Evolutionary conservation across 768 basidiomycete species (phyloP).

Genomic region (Ramaria sp.): DNA sequence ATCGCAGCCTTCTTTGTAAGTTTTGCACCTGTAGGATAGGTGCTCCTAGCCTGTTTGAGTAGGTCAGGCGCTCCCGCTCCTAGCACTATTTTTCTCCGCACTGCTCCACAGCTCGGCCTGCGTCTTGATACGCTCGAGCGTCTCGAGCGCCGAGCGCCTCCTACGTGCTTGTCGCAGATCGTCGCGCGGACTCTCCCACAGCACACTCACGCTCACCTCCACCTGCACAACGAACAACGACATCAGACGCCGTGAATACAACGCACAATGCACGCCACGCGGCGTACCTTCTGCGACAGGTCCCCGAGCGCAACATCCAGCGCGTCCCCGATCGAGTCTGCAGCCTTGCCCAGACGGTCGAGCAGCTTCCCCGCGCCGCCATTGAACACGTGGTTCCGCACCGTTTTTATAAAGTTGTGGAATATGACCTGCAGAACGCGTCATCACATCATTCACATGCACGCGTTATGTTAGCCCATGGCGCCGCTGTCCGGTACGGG

Average conservation of each 20-base stretch:
- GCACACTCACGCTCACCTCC: slow-evolving; percentile 45
- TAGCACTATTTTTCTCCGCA: slow-evolving; percentile 19
- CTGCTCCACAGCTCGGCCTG: slow-evolving; percentile 36
- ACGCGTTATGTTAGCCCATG: neutral
- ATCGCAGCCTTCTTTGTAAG: no score
- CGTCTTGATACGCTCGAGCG: slow-evolving; percentile 27
- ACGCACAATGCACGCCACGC: slow-evolving; percentile 1
- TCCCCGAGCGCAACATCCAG: slow-evolving; percentile 35
- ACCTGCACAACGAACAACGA: slow-evolving; percentile 19
- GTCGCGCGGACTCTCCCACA: slow-evolving; percentile 47
- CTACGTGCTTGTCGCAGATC: slow-evolving; percentile 34
- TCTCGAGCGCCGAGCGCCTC: slow-evolving; percentile 29
- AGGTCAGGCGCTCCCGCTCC: no score
- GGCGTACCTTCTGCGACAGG: slow-evolving; percentile 45
- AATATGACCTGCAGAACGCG: slow-evolving; percentile 31
- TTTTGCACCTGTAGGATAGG: no score
- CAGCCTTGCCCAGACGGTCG: slow-evolving; percentile 33
- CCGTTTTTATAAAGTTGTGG: slow-evolving; percentile 30
- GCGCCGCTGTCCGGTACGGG: neutral
- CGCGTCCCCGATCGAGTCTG: slow-evolving; percentile 39
- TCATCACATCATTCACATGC: no score
- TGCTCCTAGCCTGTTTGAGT: no score
- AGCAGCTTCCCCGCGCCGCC: slow-evolving; percentile 41
- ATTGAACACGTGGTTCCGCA: slow-evolving; percentile 42
- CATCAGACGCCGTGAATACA: no score